Evolutionary conservation across 116 monocot genomes (phyloP).

Genomic region (Posidonia oceanica): DNA sequence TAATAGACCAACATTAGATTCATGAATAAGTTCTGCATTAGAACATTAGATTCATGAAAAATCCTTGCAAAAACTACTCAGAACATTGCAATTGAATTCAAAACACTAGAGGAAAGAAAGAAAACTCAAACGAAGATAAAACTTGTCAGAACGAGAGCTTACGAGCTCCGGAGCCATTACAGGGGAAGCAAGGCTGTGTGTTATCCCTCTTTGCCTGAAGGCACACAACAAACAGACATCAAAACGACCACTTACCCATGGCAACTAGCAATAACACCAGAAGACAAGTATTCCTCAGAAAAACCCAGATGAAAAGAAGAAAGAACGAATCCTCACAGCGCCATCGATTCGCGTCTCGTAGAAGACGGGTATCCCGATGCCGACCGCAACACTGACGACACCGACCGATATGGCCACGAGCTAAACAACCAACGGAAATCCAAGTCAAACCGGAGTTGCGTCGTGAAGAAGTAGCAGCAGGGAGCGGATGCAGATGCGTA

Average conservation of each 20-base stretch:
- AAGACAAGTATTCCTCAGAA: no score
- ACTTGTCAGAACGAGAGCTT: slow-evolving; percentile 10
- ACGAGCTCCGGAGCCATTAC: slow-evolving; percentile 80
- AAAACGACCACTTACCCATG: background rate
- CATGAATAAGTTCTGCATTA: no score
- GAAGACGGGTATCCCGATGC: slow-evolving; percentile 76
- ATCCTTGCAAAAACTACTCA: no score
- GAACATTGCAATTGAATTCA: no score
- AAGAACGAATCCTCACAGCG: slow-evolving; percentile 33
- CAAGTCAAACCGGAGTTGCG: background rate
- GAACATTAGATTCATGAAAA: no score
- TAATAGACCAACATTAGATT: no score
- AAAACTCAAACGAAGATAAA: no score
- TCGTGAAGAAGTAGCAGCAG: background rate
- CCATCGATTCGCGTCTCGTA: slow-evolving; percentile 78
- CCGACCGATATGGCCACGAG: slow-evolving; percentile 68
- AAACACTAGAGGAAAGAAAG: no score
- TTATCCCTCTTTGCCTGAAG: slow-evolving; percentile 80
- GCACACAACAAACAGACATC: background rate
- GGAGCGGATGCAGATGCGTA: background rate
- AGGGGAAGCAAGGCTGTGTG: slow-evolving; percentile 86
- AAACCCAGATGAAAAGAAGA: background rate
- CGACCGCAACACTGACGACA: slow-evolving; percentile 59
- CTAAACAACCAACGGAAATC: slow-evolving; percentile 17
- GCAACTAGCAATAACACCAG: background rate